Percentiles rank a stretch among this genome's conserved stretches.
These are phyloP conservation scores for Brettanomyces bruxellensis DNA, from an alignment of 805 yeast genomes.

Conservation along the genomic window DNA sequence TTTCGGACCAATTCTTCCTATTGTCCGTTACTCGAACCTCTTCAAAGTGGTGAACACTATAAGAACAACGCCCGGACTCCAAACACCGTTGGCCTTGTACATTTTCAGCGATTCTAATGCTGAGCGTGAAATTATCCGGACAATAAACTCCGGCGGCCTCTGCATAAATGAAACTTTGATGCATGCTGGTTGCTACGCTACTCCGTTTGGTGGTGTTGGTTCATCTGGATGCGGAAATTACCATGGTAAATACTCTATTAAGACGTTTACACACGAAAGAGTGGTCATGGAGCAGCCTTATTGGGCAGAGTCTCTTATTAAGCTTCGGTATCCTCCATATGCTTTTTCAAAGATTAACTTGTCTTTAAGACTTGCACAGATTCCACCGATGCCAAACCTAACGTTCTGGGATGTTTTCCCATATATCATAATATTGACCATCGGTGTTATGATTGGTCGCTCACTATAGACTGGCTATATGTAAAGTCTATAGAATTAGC, in stretches of 20 bases:
- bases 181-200: slow-evolving; percentile 52
- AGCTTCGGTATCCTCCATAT: slow-evolving; percentile 60
- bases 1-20: slow-evolving; percentile 82
- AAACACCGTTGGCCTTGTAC: slow-evolving; percentile 76
- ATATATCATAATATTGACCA: not conserved
- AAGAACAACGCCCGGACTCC: slow-evolving; percentile 37
- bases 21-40: slow-evolving; percentile 40
- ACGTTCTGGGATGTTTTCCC: not conserved
- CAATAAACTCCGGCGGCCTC: slow-evolving; percentile 65
- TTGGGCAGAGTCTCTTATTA: slow-evolving; percentile 50
- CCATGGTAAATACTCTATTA: slow-evolving; percentile 65
- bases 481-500: not conserved
- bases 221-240: slow-evolving; percentile 74
- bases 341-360: slow-evolving; percentile 21
- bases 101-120: slow-evolving; percentile 43
- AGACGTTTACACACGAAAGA: slow-evolving; percentile 71
- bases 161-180: slow-evolving; percentile 60
- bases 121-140: slow-evolving; percentile 41
- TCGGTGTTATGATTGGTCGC: slow-evolving; percentile 8
- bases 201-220: slow-evolving; percentile 93
- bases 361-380: slow-evolving; percentile 3
- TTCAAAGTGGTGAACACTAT: slow-evolving; percentile 36
- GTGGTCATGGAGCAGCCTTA: slow-evolving; percentile 58
- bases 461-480: not conserved
- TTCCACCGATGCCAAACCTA: slow-evolving; percentile 10